Evolutionary conservation across 768 basidiomycete species (phyloP).

Genomic region (Mrakia blollopis): DNA sequence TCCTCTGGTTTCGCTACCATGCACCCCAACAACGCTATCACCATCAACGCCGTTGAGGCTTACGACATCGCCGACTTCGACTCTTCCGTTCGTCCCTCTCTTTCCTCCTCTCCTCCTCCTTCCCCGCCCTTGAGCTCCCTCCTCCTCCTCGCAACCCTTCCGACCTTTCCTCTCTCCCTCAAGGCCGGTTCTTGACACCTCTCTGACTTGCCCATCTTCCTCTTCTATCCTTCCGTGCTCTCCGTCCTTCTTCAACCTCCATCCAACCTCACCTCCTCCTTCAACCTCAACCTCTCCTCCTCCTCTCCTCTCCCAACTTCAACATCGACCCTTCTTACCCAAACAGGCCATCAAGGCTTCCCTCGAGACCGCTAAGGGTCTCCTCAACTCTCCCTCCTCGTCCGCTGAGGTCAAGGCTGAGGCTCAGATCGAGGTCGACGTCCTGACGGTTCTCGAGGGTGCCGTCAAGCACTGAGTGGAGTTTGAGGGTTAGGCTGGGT

Average conservation of each 20-base stretch:
- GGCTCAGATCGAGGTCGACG: constrained; percentile 93
- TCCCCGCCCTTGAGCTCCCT: constrained; percentile 1
- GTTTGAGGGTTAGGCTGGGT: not conserved
- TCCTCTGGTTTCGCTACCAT: constrained; percentile 97
- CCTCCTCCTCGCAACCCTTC: too few species aligned
- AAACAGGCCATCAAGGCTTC: constrained; percentile 79
- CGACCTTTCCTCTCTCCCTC: not conserved
- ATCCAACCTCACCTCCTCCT: not conserved
- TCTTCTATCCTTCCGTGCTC: constrained; percentile 58
- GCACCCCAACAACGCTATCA: constrained; percentile 92
- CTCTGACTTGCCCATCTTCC: constrained; percentile 1
- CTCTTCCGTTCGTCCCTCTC: constrained; percentile 19
- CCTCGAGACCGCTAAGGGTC: constrained; percentile 76
- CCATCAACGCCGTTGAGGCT: constrained; percentile 95
- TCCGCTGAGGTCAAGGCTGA: constrained; percentile 90
- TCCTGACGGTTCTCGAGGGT: constrained; percentile 69
- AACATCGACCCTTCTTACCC: not conserved
- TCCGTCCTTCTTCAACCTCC: not conserved
- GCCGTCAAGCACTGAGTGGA: constrained; percentile 53
- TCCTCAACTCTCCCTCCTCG: constrained; percentile 69
- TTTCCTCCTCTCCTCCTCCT: constrained; percentile 59
- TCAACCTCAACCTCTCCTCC: not conserved
- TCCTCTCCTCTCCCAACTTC: not conserved
- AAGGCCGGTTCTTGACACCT: too few species aligned
- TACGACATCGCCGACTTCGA: constrained; percentile 47